Conservation (phyloP, 2,329 filamentous ascomycete species). For the Diaporthe helianthi region DNA sequence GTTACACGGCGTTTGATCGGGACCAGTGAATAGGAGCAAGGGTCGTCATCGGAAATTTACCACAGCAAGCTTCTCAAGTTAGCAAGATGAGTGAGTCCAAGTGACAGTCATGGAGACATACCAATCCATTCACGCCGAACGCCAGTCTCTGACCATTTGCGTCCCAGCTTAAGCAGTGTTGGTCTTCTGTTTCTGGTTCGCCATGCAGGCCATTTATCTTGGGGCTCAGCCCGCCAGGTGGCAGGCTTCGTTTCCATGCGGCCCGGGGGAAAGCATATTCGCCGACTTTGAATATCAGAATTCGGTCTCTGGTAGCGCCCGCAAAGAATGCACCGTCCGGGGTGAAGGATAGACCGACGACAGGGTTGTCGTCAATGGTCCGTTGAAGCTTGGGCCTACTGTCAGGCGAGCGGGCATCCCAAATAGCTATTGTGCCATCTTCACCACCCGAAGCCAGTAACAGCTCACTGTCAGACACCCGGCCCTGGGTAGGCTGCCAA, state of each 20-base stretch:
- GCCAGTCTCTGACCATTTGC: conserved; percentile 66
- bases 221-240: conserved; percentile 61
- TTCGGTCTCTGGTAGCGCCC: conserved; percentile 63
- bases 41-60: conserved; percentile 41
- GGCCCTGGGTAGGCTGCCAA: conserved; percentile 64
- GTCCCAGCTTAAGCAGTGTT: conserved; percentile 69
- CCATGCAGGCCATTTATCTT: conserved; percentile 50
- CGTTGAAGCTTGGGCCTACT: conserved; percentile 65
- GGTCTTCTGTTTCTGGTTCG: conserved; percentile 64
- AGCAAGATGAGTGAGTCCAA: conserved; percentile 27
- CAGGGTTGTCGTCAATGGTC: conserved; percentile 63
- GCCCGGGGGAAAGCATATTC: conserved; percentile 65
- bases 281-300: conserved; percentile 71
- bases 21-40: neutral
- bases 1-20: neutral
- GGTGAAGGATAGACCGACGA: conserved; percentile 67
- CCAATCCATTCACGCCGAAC: conserved; percentile 68
- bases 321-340: conserved; percentile 70
- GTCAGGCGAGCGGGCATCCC: conserved; percentile 64
- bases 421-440: conserved; percentile 68
- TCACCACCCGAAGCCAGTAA: conserved; percentile 68
- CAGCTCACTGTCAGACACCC: conserved; percentile 54
- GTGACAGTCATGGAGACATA: conserved; percentile 49
- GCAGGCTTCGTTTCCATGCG: conserved; percentile 62
- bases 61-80: conserved; percentile 41